Evolutionary conservation across 768 basidiomycete genomes (phyloP).

Genomic region (Pholiota conissans): DNA sequence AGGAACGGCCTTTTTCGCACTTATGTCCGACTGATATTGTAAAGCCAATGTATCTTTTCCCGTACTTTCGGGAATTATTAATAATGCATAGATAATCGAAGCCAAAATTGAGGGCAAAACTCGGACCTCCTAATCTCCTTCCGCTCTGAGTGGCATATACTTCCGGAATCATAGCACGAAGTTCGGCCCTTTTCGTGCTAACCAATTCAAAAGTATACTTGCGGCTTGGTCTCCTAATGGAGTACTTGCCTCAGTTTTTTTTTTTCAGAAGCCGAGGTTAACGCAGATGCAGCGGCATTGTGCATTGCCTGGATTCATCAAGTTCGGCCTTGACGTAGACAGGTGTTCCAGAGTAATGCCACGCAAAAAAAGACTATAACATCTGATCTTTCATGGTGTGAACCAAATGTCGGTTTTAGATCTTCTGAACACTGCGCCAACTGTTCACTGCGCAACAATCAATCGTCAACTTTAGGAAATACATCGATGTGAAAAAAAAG

Average conservation of each 20-base stretch:
- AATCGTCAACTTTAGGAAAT: neutral
- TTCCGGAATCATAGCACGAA: neutral
- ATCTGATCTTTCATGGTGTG: constrained; percentile 2
- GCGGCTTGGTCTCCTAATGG: constrained; percentile 9
- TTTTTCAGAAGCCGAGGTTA: constrained; percentile 18
- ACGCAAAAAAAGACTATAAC: neutral
- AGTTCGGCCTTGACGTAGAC: constrained; percentile 22
- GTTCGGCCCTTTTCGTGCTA: neutral
- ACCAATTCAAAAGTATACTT: neutral
- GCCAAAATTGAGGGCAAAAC: neutral
- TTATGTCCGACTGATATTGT: neutral
- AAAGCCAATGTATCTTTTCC: neutral
- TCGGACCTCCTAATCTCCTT: constrained; percentile 2
- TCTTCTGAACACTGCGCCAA: neutral
- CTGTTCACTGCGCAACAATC: constrained; percentile 5
- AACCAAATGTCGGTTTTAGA: neutral
- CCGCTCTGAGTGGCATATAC: neutral
- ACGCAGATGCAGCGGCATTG: neutral
- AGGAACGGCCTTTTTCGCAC: neutral
- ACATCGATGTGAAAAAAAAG: constrained; percentile 3
- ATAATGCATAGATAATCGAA: neutral
- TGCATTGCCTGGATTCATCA: constrained; percentile 13
- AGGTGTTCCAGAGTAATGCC: constrained; percentile 6
- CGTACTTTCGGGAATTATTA: neutral
- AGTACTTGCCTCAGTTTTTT: neutral